These are phyloP conservation scores for Fusarium agapanthi DNA, from an alignment of 2,329 filamentous ascomycete genomes.

Conservation along the genomic window DNA sequence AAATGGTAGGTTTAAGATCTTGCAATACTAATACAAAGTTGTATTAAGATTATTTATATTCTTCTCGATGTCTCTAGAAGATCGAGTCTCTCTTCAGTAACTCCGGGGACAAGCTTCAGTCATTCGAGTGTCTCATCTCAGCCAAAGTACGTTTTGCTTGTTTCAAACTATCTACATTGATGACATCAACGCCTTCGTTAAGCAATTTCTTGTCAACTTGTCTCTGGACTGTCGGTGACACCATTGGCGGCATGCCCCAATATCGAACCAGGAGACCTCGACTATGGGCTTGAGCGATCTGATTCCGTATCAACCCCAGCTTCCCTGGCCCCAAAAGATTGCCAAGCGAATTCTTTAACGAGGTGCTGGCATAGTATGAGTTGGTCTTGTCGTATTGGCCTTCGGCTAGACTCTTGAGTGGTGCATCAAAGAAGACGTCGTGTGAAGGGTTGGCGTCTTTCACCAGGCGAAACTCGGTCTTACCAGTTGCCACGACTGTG, in stretches of 20 bases:
- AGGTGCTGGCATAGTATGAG: conserved; percentile 72
- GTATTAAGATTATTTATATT: background rate
- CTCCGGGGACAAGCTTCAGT: background rate
- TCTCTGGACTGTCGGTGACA: conserved; percentile 64
- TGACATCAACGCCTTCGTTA: conserved; percentile 65
- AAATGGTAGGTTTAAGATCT: background rate
- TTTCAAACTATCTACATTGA: conserved; percentile 69
- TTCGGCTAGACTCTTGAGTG: conserved; percentile 55
- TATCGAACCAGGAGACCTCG: conserved; percentile 66
- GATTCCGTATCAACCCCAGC: conserved; percentile 52
- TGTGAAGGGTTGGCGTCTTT: conserved; percentile 45
- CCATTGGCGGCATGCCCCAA: conserved; percentile 68
- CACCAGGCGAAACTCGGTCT: conserved; percentile 22
- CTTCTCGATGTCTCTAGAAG: background rate
- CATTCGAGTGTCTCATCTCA: background rate
- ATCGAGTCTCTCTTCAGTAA: background rate
- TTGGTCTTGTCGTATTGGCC: conserved; percentile 60
- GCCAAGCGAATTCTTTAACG: conserved; percentile 65
- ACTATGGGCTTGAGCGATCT: conserved; percentile 59
- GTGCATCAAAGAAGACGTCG: conserved; percentile 74
- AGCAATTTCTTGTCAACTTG: conserved; percentile 64
- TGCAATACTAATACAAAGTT: background rate
- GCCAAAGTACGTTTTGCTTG: conserved; percentile 41
- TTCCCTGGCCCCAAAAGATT: conserved; percentile 55
- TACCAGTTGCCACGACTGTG: conserved; percentile 75